phyloP scores from a whole-genome alignment of 23 red algal genomes.

The Gracilaria domingensis region DNA sequence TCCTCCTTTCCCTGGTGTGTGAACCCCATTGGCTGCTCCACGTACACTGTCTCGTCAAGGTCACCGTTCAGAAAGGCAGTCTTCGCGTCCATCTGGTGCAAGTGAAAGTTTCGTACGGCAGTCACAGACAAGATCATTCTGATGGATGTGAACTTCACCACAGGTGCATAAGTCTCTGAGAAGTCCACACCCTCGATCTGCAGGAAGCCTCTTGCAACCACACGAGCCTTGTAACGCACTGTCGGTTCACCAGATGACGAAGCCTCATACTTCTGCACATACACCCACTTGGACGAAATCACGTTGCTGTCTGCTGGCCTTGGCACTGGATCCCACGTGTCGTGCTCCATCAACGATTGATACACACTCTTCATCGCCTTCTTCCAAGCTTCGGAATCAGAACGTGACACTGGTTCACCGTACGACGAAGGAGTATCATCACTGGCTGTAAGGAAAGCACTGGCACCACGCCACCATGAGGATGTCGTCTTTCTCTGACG shows the following conservation, averaged over 20 bases:
- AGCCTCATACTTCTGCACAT: conserved; percentile 46
- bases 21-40: conserved; percentile 56
- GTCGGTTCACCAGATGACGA: background rate
- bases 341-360: conserved; percentile 35
- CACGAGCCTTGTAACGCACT: conserved; percentile 56
- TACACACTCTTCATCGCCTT: conserved; percentile 40
- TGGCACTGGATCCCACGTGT: conserved; percentile 52
- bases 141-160: conserved; percentile 42
- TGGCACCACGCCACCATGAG: conserved; percentile 6
- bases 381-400: conserved; percentile 44
- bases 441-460: conserved; percentile 43
- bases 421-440: conserved; percentile 22
- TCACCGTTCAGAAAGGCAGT: conserved; percentile 69
- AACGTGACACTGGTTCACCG: conserved; percentile 28
- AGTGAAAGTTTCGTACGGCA: conserved; percentile 4
- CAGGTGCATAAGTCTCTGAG: conserved; percentile 54
- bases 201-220: conserved; percentile 39
- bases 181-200: conserved; percentile 54
- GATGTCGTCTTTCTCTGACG: conserved; percentile 2
- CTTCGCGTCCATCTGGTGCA: conserved; percentile 52
- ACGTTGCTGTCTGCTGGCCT: conserved; percentile 45
- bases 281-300: conserved; percentile 42
- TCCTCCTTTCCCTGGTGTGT: background rate
- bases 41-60: conserved; percentile 59
- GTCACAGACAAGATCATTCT: conserved; percentile 26